These are phyloP conservation scores for Ceratocystiopsis sp. DNA, from an alignment of 2,329 filamentous ascomycete genomes.

Conservation along the genomic window DNA sequence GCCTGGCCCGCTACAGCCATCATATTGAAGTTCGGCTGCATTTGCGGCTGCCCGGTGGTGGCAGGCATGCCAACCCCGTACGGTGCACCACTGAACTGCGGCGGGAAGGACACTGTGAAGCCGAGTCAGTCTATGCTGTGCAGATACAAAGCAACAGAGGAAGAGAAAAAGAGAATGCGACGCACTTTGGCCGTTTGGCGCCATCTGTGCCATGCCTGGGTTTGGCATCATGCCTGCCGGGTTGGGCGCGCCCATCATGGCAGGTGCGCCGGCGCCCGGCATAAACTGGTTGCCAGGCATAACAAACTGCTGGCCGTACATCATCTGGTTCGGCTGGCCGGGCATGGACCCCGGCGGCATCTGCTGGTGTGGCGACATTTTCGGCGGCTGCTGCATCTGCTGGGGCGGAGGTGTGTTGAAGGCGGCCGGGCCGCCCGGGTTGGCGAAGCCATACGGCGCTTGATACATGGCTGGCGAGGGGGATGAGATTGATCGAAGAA, in stretches of 20 bases:
- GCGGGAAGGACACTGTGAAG: constrained; percentile 36
- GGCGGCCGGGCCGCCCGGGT: constrained; percentile 30
- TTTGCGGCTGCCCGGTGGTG: constrained; percentile 29
- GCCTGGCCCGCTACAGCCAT: constrained; percentile 30
- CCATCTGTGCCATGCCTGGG: constrained; percentile 40
- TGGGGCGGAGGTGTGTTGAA: constrained; percentile 33
- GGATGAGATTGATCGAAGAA: background rate
- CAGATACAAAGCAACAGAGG: background rate
- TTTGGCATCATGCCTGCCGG: constrained; percentile 48
- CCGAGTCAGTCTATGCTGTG: background rate
- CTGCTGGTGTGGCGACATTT: constrained; percentile 14
- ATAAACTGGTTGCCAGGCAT: constrained; percentile 33
- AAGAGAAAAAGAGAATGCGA: constrained; percentile 10
- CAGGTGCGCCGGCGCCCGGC: constrained; percentile 25
- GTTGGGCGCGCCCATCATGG: constrained; percentile 36
- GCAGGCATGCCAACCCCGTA: constrained; percentile 37
- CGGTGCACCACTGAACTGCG: constrained; percentile 38
- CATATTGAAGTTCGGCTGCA: constrained; percentile 34
- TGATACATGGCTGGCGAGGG: constrained; percentile 30
- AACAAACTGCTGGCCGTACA: constrained; percentile 41
- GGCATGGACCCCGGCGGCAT: constrained; percentile 26
- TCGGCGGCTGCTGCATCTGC: constrained; percentile 16
- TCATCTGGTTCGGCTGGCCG: constrained; percentile 33
- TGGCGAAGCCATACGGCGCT: constrained; percentile 36
- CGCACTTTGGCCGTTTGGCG: constrained; percentile 43